phyloP scores from a whole-genome alignment of 1,284 basidiomycete genomes.

The Malassezia restricta region DNA sequence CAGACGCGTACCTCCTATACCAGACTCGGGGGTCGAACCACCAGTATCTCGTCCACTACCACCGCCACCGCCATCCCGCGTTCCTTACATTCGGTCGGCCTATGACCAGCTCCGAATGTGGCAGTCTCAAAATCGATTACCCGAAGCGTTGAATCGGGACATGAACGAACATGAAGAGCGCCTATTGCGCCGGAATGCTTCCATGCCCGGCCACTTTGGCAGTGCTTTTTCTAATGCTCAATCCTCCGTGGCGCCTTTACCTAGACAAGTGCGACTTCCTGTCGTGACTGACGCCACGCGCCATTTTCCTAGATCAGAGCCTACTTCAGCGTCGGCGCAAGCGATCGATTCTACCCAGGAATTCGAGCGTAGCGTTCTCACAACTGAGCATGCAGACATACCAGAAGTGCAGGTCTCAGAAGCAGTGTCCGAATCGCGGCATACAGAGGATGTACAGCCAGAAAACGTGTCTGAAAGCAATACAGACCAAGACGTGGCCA shows the following conservation, averaged over 20 bases:
- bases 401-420: not conserved
- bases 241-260: conserved; percentile 27
- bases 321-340: not conserved
- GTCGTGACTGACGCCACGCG: conserved; percentile 33
- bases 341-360: not conserved
- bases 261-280: conserved; percentile 22
- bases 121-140: not conserved
- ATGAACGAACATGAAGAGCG: not conserved
- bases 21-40: not conserved
- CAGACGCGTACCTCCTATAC: too few species aligned
- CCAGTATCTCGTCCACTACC: not conserved
- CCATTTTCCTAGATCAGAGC: conserved; percentile 24
- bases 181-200: not conserved
- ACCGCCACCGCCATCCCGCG: conserved; percentile 11
- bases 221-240: conserved; percentile 17
- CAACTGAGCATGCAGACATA: too few species aligned
- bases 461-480: not conserved
- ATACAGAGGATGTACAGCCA: not conserved
- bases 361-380: too few species aligned
- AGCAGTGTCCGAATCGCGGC: not conserved
- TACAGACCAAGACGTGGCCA: conserved; percentile 41
- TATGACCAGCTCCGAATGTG: conserved; percentile 7
- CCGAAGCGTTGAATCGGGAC: not conserved
- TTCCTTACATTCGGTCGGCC: conserved; percentile 1
- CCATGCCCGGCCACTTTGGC: conserved; percentile 2